Conservation (phyloP, 2,329 filamentous ascomycete species). For the Penicillium aurantiogriseum region DNA sequence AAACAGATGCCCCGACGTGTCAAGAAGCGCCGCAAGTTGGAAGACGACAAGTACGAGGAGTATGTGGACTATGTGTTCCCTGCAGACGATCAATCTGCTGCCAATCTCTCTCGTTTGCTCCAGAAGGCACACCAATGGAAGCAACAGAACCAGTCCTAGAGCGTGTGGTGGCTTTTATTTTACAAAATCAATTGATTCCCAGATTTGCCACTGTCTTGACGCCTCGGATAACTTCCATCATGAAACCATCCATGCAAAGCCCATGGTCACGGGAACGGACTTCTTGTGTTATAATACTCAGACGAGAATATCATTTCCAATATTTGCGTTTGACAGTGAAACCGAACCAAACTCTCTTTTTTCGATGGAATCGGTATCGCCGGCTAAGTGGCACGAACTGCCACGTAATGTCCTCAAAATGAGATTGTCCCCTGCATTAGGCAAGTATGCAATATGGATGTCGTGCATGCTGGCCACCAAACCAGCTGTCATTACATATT, state of each 20-base stretch:
- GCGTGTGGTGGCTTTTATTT: not conserved
- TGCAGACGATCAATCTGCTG: constrained; percentile 83
- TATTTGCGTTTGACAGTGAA: not conserved
- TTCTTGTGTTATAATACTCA: constrained; percentile 3
- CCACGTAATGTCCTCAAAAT: not conserved
- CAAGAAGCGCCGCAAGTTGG: constrained; percentile 87
- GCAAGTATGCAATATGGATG: not conserved
- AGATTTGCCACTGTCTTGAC: not conserved
- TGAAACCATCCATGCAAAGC: not conserved
- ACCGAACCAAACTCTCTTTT: not conserved
- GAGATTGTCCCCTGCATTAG: not conserved
- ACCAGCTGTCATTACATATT: not conserved
- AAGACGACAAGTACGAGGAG: constrained; percentile 93
- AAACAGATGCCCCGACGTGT: constrained; percentile 90
- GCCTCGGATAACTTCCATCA: not conserved
- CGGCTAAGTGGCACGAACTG: not conserved
- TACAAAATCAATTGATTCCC: not conserved
- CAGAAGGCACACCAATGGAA: constrained; percentile 89
- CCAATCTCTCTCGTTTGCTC: constrained; percentile 78
- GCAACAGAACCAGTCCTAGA: constrained; percentile 57
- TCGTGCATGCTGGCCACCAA: not conserved
- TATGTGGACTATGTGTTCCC: constrained; percentile 98
- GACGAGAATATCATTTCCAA: not conserved
- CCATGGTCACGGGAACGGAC: not conserved
- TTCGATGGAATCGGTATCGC: not conserved